Conservation (phyloP, 1,284 basidiomycete genomes). For the Schizophyllum commune region DNA sequence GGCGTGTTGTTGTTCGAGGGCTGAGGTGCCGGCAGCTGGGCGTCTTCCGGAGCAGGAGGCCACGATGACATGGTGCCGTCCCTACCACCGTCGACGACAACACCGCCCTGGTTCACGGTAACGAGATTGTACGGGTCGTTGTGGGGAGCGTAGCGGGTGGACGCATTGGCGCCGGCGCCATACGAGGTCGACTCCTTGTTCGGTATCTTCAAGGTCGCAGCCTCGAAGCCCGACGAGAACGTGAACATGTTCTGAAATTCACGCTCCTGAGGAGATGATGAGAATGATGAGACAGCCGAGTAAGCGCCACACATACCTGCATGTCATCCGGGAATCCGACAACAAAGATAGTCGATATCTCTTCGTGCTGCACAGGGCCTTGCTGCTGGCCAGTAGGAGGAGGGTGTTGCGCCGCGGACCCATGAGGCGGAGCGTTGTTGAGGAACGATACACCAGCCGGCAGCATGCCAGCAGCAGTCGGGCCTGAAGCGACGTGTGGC, state of each 20-base stretch:
- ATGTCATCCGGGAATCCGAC: constrained; percentile 99
- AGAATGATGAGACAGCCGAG: constrained; percentile 8
- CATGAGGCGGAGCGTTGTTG: neutral
- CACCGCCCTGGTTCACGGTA: constrained; percentile 70
- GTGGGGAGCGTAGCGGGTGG: constrained; percentile 36
- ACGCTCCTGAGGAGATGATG: constrained; percentile 60
- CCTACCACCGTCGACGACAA: constrained; percentile 62
- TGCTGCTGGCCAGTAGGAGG: constrained; percentile 7
- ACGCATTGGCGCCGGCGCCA: constrained; percentile 27
- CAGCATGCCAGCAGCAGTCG: constrained; percentile 7
- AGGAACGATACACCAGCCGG: constrained; percentile 9
- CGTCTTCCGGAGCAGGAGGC: constrained; percentile 37
- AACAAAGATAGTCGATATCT: constrained; percentile 97
- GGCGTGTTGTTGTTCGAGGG: constrained; percentile 32
- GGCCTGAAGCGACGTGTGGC: constrained; percentile 42
- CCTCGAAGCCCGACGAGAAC: constrained; percentile 93
- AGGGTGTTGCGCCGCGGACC: constrained; percentile 12
- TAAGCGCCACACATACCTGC: constrained; percentile 53
- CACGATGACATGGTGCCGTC: constrained; percentile 60
- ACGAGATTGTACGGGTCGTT: constrained; percentile 76
- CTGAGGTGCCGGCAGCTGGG: constrained; percentile 16
- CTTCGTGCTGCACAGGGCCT: constrained; percentile 47
- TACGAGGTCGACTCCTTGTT: constrained; percentile 79
- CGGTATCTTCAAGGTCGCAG: constrained; percentile 95
- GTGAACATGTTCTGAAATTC: constrained; percentile 99